Conservation (phyloP, 805 yeast genomes). For the Maudiozyma pseudohumilis region DNA sequence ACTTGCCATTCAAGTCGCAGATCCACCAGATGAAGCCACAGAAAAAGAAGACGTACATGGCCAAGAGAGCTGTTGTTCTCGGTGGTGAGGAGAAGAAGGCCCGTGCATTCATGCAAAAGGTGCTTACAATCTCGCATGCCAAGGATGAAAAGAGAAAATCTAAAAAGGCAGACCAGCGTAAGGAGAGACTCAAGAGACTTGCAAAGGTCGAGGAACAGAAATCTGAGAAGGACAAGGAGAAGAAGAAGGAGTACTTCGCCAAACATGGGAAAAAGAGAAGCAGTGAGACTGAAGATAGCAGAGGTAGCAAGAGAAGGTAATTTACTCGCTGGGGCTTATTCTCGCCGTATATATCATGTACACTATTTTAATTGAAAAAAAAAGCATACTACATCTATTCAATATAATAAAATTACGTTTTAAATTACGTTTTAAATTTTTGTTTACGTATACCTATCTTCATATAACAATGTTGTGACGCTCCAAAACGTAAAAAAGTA, state of each 20-base stretch:
- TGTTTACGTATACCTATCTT: too few relatives aligned
- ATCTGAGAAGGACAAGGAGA: conserved; percentile 66
- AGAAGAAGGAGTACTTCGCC: conserved; percentile 79
- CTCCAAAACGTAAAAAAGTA: too few relatives aligned
- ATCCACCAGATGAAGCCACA: conserved; percentile 82
- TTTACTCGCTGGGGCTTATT: too few relatives aligned
- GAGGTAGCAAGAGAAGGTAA: conserved; percentile 23
- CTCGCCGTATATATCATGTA: not conserved
- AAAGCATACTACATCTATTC: too few relatives aligned
- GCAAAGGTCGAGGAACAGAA: conserved; percentile 66
- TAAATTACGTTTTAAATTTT: too few relatives aligned
- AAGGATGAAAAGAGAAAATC: conserved; percentile 69
- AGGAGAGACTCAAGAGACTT: conserved; percentile 61
- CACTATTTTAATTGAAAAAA: not conserved
- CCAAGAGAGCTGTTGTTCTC: conserved; percentile 86
- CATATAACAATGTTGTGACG: too few relatives aligned
- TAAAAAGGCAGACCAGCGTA: conserved; percentile 67
- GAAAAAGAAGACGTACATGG: conserved; percentile 68
- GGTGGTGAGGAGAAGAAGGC: conserved; percentile 92
- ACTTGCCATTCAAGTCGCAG: conserved; percentile 88
- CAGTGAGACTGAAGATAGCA: conserved; percentile 24
- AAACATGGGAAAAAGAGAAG: conserved; percentile 58
- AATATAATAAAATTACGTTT: too few relatives aligned
- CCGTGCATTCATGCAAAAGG: conserved; percentile 76
- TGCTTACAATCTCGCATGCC: conserved; percentile 73